Evolutionary conservation across 2,329 filamentous ascomycete species (phyloP), one percentile per base, ranked within the genome.

Genomic region (Ophiosphaerella korrae): DNA sequence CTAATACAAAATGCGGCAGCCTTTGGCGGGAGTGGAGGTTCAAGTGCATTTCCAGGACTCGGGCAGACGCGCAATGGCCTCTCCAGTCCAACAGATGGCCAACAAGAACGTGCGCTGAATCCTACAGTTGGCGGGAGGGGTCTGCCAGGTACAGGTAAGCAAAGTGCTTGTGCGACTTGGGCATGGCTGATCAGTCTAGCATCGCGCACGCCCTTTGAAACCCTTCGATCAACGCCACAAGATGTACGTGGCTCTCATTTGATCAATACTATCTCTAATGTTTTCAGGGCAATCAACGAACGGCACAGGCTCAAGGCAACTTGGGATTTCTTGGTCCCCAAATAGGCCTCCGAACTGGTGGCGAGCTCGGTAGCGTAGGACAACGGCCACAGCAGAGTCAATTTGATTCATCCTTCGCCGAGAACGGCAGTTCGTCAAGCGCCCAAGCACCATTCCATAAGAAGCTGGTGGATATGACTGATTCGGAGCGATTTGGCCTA

Each of bases 401-500:
- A 35, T 70, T 67, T 41, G 70, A 73, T 36, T 68, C 64, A 32
- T 63, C 45, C 50, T 71, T 63, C 54, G 69, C 65, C 32, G 66
- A 72, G 1, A 59, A 50, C 40, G 37, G 64, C 16, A 60, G 63
- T 38, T 72, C 70, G 16, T 67, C 69, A 11, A 70, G 55, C 37
- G 54, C 76, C 52, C 74, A 64, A 42, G 55, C 50, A 40, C 71
- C 75, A 47, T 67, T 70, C 32, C 67, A 74, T 42, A 79, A 78
- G 63, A 73, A 71, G 48, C 72, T 83, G 29, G 75, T 78, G 9
- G 81, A 86, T 47, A 85, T 87, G 82, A 81, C 77, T 37, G 82
- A 85, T 45, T 69, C 78, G 33, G 84, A 87, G 63, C 79, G 79
- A 52, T 87, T 81, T 58, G 84, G 85, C 7, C 74, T 88, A 45